These are phyloP conservation scores for Tylopilus balloui DNA, from an alignment of 768 basidiomycete species.

Conservation along the genomic window DNA sequence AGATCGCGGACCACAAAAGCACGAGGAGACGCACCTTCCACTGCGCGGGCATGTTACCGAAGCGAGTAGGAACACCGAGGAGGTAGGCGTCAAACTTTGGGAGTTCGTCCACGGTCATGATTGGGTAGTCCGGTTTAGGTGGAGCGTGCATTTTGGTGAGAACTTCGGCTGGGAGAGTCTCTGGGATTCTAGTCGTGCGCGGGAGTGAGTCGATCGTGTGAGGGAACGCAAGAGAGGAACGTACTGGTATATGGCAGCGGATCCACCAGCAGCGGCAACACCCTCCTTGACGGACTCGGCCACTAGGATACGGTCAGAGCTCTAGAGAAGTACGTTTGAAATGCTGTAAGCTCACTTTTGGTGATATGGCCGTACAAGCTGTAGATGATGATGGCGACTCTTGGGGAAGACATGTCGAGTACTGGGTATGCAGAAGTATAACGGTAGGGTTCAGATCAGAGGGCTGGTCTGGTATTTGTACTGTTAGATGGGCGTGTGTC, in stretches of 20 bases:
- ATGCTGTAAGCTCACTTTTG: constrained; percentile 42
- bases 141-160: constrained; percentile 66
- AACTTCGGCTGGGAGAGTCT: constrained; percentile 71
- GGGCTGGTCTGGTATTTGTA: constrained; percentile 14
- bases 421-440: too few species aligned
- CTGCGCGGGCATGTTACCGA: constrained; percentile 75
- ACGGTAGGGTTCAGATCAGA: neutral
- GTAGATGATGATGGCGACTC: constrained; percentile 70
- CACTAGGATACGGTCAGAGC: constrained; percentile 39
- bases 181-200: constrained; percentile 68
- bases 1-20: neutral
- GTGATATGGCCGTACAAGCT: constrained; percentile 69
- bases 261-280: constrained; percentile 45
- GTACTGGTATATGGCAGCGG: constrained; percentile 52
- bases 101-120: constrained; percentile 13
- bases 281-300: constrained; percentile 52
- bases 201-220: too few species aligned
- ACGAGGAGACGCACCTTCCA: constrained; percentile 50
- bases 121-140: constrained; percentile 56
- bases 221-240: too few species aligned
- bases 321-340: neutral
- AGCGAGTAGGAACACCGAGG: constrained; percentile 69
- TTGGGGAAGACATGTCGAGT: constrained; percentile 41
- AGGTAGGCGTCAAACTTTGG: constrained; percentile 37
- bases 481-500: neutral